Evolutionary conservation across 2,329 filamentous ascomycete species (phyloP), one percentile per base, ranked within the genome.

Genomic region (Pyricularia grisea): DNA sequence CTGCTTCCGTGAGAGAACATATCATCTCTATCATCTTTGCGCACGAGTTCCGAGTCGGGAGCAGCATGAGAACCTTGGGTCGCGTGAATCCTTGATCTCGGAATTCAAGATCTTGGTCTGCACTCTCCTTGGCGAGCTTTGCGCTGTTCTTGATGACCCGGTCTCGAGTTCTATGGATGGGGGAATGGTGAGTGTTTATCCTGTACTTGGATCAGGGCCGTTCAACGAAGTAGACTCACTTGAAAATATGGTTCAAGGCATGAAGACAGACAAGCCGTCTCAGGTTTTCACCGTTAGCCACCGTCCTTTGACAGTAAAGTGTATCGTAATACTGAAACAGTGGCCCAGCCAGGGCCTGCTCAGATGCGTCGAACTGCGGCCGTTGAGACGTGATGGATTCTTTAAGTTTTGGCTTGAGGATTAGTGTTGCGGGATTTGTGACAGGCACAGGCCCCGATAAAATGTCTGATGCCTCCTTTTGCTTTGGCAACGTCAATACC

Each of bases 1-100:
- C 94, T 0, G 93, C 91, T 70, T 90, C 85, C 78, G 89, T 92
- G 28, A 97, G 80, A 5, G 87, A 84, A 61, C 90, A 89, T 64
- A 99, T 93, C 60, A 86, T 87, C 66, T 96, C 88, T 55, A 97
- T 84, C 73, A 92, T 90, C 67, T 89, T 88, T 31, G 91, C 90
- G 73, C 93, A 97, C 0, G 93, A 90, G 75, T 97, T 90, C 69
- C 94, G 88, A 0, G 95, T 98, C 3, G 95, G 94, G 0, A 97
- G 82, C 23, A 99, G 83, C 77, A 98, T 92, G 25, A 99, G 85
- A 7, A 97, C 90, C 77, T 98, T 98, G 9, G 95, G 95, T 5
- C 95, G 85, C 0, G 94, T 97, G 78, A 97, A 99, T 0, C 95
- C 95, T 79, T 99, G 95, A 73, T 99, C 95, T 72, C 93, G 88